These are phyloP conservation scores for Fusarium temperatum DNA, from an alignment of 2,329 filamentous ascomycete genomes.

Conservation along the genomic window DNA sequence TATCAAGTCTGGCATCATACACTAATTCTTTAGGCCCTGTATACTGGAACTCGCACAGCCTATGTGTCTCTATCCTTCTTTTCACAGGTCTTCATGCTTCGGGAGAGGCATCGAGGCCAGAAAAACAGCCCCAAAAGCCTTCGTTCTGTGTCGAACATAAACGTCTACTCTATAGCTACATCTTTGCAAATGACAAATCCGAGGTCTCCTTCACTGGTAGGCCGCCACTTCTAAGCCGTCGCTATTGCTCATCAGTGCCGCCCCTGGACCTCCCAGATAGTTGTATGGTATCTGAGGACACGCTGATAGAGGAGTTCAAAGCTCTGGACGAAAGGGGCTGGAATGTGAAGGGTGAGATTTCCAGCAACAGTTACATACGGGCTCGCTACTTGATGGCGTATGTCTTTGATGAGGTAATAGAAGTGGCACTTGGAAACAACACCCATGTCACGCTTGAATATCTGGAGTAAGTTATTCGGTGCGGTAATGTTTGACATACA, in stretches of 20 bases:
- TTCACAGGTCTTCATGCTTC: conserved; percentile 49
- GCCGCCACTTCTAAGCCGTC: conserved; percentile 61
- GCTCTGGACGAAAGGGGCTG: conserved; percentile 61
- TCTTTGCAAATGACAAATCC: conserved; percentile 60
- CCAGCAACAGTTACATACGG: conserved; percentile 57
- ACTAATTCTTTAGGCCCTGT: conserved; percentile 43
- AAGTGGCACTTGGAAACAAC: conserved; percentile 59
- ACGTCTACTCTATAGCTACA: conserved; percentile 46
- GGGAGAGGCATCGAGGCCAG: conserved; percentile 5
- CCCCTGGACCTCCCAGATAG: conserved; percentile 65
- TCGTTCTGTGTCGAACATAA: conserved; percentile 48
- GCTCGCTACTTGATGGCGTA: conserved; percentile 57
- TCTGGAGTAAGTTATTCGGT: conserved; percentile 31
- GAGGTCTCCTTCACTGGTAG: conserved; percentile 62
- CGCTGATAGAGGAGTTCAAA: conserved; percentile 23
- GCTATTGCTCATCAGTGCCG: conserved; percentile 62
- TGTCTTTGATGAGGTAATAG: conserved; percentile 68
- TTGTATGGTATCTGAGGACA: conserved; percentile 55
- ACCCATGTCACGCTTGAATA: conserved; percentile 25
- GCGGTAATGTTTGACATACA: not conserved
- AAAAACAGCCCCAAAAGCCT: conserved; percentile 12
- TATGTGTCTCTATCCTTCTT: conserved; percentile 48
- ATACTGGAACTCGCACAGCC: conserved; percentile 51
- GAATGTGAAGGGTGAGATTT: conserved; percentile 57
- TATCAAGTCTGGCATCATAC: not conserved